phyloP scores from a whole-genome alignment of 129 eudicot species.

The Erigeron canadensis region DNA sequence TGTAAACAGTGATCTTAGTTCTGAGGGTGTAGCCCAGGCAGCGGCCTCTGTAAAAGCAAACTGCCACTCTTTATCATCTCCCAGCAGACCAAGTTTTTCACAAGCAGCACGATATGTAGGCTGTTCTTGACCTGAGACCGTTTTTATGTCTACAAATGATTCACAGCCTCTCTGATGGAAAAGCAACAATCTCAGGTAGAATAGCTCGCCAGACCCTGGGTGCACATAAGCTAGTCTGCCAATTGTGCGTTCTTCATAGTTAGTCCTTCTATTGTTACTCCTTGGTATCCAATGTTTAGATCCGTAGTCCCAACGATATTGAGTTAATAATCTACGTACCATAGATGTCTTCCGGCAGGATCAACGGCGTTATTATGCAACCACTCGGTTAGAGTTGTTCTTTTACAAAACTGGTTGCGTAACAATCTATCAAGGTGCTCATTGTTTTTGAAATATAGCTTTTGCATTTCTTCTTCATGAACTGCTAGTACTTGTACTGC shows the following conservation, averaged over 20 bases:
- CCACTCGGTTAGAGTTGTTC: slow-evolving; percentile 13
- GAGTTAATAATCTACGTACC: not conserved
- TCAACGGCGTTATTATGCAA: slow-evolving; percentile 1
- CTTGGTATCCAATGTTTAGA: not conserved
- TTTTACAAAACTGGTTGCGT: not conserved
- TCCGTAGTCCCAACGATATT: not conserved
- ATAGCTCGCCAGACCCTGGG: slow-evolving; percentile 2
- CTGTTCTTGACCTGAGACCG: not conserved
- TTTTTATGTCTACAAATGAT: not conserved
- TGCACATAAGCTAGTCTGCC: slow-evolving; percentile 15
- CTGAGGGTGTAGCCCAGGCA: not conserved
- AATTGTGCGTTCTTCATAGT: not conserved
- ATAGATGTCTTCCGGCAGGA: not conserved
- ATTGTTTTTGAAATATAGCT: not conserved
- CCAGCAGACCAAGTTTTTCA: not conserved
- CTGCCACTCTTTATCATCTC: not conserved
- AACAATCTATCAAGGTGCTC: not conserved
- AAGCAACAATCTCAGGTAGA: not conserved
- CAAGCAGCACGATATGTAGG: slow-evolving; percentile 1
- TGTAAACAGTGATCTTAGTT: not conserved
- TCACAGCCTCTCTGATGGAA: not conserved
- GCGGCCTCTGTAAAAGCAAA: not conserved
- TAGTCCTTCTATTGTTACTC: not conserved
- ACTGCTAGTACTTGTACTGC: not conserved
- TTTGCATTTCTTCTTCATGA: slow-evolving; percentile 19